Evolutionary conservation across 148 eudicot species (phyloP).

Genomic region (Heliosperma pusillum): DNA sequence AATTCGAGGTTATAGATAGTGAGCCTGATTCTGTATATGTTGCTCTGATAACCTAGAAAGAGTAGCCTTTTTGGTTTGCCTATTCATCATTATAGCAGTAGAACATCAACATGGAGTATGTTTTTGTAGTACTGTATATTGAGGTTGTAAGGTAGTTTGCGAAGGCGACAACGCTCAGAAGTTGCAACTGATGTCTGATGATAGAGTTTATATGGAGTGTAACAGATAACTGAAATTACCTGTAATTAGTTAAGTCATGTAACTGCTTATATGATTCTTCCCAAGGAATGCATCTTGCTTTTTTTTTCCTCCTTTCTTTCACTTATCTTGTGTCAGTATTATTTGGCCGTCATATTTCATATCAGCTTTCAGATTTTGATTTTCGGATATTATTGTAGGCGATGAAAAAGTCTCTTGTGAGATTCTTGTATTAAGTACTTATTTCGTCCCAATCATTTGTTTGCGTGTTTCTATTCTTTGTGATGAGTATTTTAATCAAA

Average conservation of each 20-base stretch:
- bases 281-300: neutral
- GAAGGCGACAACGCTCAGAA: constrained; percentile 8
- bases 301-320: too few species aligned
- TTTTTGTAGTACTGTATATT: constrained; percentile 25
- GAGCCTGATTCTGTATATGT: constrained; percentile 30
- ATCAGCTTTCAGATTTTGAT: too few species aligned
- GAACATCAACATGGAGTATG: neutral
- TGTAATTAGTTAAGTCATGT: constrained; percentile 24
- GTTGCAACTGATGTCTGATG: constrained; percentile 5
- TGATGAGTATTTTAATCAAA: too few species aligned
- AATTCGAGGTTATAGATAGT: constrained; percentile 18
- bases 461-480: too few species aligned
- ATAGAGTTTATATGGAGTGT: constrained; percentile 16
- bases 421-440: too few species aligned
- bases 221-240: constrained; percentile 3
- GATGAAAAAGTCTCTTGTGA: too few species aligned
- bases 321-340: too few species aligned
- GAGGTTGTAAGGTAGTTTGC: constrained; percentile 21
- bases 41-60: constrained; percentile 20
- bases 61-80: constrained; percentile 25
- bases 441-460: too few species aligned
- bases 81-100: constrained; percentile 20
- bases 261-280: neutral
- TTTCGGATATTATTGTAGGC: too few species aligned
- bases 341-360: too few species aligned